These are phyloP conservation scores for Magnolia sinica DNA, from an alignment of 164 flowering plant genomes.

Conservation along the genomic window DNA sequence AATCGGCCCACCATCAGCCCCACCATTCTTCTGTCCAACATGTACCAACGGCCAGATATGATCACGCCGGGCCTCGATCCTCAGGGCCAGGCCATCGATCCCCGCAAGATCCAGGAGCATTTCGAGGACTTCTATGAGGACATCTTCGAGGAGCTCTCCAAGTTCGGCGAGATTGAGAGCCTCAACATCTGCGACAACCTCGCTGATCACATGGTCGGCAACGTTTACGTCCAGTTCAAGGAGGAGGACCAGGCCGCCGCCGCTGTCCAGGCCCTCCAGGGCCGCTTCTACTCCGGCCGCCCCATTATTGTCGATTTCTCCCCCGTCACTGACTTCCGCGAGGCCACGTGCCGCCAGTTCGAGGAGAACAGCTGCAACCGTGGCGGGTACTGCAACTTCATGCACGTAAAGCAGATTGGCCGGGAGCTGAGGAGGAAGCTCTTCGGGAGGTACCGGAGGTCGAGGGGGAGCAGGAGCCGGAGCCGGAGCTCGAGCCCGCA, in stretches of 20 bases:
- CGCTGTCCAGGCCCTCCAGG: slow-evolving; percentile 57
- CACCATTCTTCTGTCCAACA: slow-evolving; percentile 65
- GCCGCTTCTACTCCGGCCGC: slow-evolving; percentile 77
- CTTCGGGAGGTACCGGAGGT: slow-evolving; percentile 46
- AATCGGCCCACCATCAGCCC: slow-evolving; percentile 69
- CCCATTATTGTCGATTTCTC: slow-evolving; percentile 78
- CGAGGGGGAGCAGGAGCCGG: slow-evolving; percentile 38
- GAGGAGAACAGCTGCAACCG: slow-evolving; percentile 78
- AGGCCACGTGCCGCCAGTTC: slow-evolving; percentile 71
- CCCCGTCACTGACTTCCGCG: slow-evolving; percentile 73
- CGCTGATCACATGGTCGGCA: slow-evolving; percentile 84
- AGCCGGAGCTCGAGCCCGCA: slow-evolving; percentile 53
- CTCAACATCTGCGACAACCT: slow-evolving; percentile 75
- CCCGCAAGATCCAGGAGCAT: slow-evolving; percentile 57
- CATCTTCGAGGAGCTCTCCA: slow-evolving; percentile 67
- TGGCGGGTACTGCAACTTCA: slow-evolving; percentile 75
- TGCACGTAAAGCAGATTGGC: slow-evolving; percentile 67
- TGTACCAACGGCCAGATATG: slow-evolving; percentile 76
- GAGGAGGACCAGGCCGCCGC: slow-evolving; percentile 88
- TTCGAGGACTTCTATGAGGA: slow-evolving; percentile 70
- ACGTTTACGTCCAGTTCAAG: slow-evolving; percentile 77
- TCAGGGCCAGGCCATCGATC: slow-evolving; percentile 60
- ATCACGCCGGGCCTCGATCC: slow-evolving; percentile 66
- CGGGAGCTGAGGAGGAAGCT: slow-evolving; percentile 61
- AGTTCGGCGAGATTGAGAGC: slow-evolving; percentile 75